phyloP scores from a whole-genome alignment of 2,329 filamentous ascomycete species.

The Sphaerulina vaccinii region DNA sequence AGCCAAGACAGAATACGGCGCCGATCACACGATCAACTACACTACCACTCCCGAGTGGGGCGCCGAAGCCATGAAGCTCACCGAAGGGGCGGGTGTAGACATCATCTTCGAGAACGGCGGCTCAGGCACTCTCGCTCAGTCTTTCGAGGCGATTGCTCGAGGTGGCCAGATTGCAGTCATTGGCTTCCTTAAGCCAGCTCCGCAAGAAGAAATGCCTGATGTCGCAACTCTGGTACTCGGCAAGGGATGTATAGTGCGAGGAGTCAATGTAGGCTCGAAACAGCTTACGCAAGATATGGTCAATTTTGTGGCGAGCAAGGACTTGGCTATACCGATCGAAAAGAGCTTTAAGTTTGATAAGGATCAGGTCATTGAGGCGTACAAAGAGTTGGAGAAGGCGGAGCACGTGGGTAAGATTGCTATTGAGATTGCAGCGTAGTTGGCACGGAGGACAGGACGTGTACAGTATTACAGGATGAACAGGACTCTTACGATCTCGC shows the following conservation, averaged over 20 bases:
- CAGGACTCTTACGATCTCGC: background rate
- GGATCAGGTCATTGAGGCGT: conserved; percentile 32
- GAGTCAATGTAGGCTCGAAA: conserved; percentile 35
- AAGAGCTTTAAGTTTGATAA: conserved; percentile 40
- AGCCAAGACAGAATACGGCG: conserved; percentile 56
- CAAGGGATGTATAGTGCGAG: conserved; percentile 16
- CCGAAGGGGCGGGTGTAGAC: conserved; percentile 42
- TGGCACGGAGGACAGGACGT: background rate
- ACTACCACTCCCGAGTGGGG: conserved; percentile 59
- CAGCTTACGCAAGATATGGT: conserved; percentile 47
- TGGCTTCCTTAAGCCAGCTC: conserved; percentile 14
- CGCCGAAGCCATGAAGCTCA: conserved; percentile 50
- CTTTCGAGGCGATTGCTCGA: conserved; percentile 26
- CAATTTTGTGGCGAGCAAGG: conserved; percentile 40
- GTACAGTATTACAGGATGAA: background rate
- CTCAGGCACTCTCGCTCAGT: conserved; percentile 17
- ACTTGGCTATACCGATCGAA: conserved; percentile 39
- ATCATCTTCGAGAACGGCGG: conserved; percentile 52
- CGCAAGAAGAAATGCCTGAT: conserved; percentile 24
- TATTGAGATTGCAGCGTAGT: conserved; percentile 15
- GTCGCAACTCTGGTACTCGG: conserved; percentile 12
- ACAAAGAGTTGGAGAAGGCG: conserved; percentile 32
- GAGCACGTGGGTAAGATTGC: conserved; percentile 38
- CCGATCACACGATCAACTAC: conserved; percentile 59
- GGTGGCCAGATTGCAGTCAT: conserved; percentile 33